Percentiles rank a stretch among this genome's conserved stretches.
Conservation (phyloP, 1,284 basidiomycete species). For the Abortiporus biennis region DNA sequence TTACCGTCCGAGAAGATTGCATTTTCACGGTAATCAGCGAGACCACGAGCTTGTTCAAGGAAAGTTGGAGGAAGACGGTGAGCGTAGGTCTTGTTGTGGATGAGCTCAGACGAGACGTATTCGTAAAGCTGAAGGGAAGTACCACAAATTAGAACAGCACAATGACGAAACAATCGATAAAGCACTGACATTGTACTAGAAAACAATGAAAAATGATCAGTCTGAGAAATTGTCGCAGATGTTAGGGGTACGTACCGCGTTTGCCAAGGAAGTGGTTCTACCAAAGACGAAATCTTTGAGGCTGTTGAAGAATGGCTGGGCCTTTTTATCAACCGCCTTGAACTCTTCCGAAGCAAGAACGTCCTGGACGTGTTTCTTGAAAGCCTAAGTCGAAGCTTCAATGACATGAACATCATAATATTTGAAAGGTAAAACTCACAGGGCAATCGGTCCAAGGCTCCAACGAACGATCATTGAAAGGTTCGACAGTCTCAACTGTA, state of each 20-base stretch:
- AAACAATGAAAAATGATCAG: constrained; percentile 8
- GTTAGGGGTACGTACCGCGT: constrained; percentile 44
- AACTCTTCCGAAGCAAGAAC: constrained; percentile 60
- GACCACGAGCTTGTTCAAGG: constrained; percentile 61
- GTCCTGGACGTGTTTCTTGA: constrained; percentile 52
- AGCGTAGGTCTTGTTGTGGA: constrained; percentile 75
- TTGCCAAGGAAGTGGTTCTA: constrained; percentile 59
- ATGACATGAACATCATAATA: constrained; percentile 2
- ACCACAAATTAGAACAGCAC: not conserved
- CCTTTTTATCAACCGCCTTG: constrained; percentile 49
- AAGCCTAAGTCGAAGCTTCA: constrained; percentile 34
- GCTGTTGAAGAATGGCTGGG: constrained; percentile 59
- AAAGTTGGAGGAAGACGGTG: constrained; percentile 65
- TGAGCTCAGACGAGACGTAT: constrained; percentile 68
- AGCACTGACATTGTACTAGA: constrained; percentile 59
- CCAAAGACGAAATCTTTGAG: constrained; percentile 67
- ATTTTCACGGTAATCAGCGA: constrained; percentile 76
- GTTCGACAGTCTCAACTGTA: constrained; percentile 75
- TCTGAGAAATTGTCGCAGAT: not conserved
- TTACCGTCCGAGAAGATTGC: constrained; percentile 65
- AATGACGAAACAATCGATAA: not conserved
- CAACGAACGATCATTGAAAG: constrained; percentile 74
- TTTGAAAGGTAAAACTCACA: constrained; percentile 33
- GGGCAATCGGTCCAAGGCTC: constrained; percentile 84
- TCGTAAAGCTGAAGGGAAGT: constrained; percentile 54